Base-by-base conservation (phyloP, 371 early-diverging fungal genomes). In the Massospora cicadina region DNA sequence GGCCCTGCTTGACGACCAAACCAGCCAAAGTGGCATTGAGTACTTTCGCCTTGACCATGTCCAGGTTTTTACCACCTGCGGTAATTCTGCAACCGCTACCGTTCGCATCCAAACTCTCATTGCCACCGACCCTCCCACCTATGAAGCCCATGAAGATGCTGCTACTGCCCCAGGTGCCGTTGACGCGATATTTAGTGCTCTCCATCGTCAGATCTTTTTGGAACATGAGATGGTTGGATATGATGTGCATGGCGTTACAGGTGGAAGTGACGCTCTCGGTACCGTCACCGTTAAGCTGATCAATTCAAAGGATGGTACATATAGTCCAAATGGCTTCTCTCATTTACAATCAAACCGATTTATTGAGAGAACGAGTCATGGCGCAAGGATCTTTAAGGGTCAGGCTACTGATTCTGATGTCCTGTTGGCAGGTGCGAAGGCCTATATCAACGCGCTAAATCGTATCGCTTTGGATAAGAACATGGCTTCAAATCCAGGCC, bases 371-470 rank as follows among this genome's bases (percentile, higher is more conserved):
- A 43, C 43, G 5, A 10, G 5, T 5, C 43, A 33, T n/a, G 33
- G 68, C 3, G 71, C 74, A 60, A 75, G 74, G 13, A 77, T 78
- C 17, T 87, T 79, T 71, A 72, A 75, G 43, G 86, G 91, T 2
- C 79, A 86, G 25, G 84, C 86, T 17, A 81, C 85, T 0, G 87
- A 92, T 69, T 77, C 82, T 26, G 94, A 93, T 70, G 87, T 92
- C 64, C 75, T 92, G 63, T 78, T 78, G 7, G 92, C 93, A 17
- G 80, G 83, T 58, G 90, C 92, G 12, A 87, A 83, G 66, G 93
- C 94, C 10, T 93, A 88, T 64, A 58, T 93, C 43, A 78, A 82
- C 65, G 91, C 94, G 24, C 77, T 93, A 62, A 92, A 93, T 74
- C 76, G 82, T 10, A 62, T 62, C 25, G 62, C 58, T n/a, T 57